Evolutionary conservation across 495 filamentous ascomycete genomes (phyloP).

Genomic region (Penicillium soppii): DNA sequence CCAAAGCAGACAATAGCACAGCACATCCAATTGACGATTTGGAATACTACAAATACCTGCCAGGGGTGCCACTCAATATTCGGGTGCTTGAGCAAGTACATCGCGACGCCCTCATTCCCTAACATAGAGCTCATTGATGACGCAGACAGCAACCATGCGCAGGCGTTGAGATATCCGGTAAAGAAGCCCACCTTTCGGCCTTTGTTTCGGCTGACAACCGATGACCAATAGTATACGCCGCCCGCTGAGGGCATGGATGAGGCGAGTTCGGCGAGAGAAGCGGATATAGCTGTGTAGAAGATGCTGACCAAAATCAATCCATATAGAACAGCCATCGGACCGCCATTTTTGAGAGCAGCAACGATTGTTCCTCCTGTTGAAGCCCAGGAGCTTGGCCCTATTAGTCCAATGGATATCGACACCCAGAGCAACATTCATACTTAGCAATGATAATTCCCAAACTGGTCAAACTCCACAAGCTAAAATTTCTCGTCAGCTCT

Average conservation of each 20-base stretch:
- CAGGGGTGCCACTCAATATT: slow-evolving; percentile 58
- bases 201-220: slow-evolving; percentile 61
- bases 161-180: slow-evolving; percentile 72
- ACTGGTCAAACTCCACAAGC: slow-evolving; percentile 43
- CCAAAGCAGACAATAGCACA: slow-evolving; percentile 63
- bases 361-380: slow-evolving; percentile 45
- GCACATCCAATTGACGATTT: slow-evolving; percentile 63
- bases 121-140: slow-evolving; percentile 65
- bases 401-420: background rate
- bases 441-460: slow-evolving; percentile 49
- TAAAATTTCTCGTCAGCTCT: slow-evolving; percentile 39
- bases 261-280: slow-evolving; percentile 62
- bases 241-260: slow-evolving; percentile 76
- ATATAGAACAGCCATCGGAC: slow-evolving; percentile 46
- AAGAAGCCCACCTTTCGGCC: slow-evolving; percentile 67
- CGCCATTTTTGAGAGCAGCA: slow-evolving; percentile 42
- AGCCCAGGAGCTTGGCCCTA: slow-evolving; percentile 37
- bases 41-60: slow-evolving; percentile 72
- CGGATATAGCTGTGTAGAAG: slow-evolving; percentile 44
- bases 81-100: slow-evolving; percentile 66
- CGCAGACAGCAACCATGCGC: slow-evolving; percentile 68
- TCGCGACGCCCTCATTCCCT: slow-evolving; percentile 62
- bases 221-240: slow-evolving; percentile 84
- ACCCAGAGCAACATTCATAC: slow-evolving; percentile 28
- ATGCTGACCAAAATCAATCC: slow-evolving; percentile 39